Percentiles rank a stretch among this genome's conserved stretches.
phyloP scores from a whole-genome alignment of 2,329 filamentous ascomycete genomes.

The Simplicillium aogashimaense region DNA sequence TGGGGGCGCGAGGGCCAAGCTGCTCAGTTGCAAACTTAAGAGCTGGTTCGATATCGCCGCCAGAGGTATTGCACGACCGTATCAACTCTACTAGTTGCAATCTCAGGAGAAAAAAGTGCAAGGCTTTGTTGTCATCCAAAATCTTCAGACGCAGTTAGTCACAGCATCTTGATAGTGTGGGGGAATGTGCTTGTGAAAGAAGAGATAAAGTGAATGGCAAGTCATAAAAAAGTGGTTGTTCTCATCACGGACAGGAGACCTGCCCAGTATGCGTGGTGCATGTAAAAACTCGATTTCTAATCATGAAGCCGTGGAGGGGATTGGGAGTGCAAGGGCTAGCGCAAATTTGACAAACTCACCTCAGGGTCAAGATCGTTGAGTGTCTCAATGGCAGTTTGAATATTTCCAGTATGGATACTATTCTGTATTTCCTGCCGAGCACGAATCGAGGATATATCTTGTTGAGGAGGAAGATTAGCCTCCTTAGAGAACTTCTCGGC shows the following conservation, averaged over 20 bases:
- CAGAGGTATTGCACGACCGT: constrained; percentile 56
- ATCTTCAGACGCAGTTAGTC: constrained; percentile 50
- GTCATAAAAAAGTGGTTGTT: constrained; percentile 52
- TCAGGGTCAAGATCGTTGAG: constrained; percentile 86
- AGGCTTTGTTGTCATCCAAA: constrained; percentile 67
- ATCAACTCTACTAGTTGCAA: constrained; percentile 94
- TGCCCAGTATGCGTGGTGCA: constrained; percentile 95
- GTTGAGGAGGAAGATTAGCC: constrained; percentile 71
- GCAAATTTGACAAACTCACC: constrained; percentile 46
- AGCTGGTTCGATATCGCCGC: constrained; percentile 67
- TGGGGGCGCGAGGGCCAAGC: constrained; percentile 77
- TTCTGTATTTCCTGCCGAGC: constrained; percentile 75
- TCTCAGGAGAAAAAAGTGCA: constrained; percentile 84
- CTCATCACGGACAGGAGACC: constrained; percentile 81
- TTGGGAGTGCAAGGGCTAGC: not conserved
- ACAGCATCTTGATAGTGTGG: constrained; percentile 6
- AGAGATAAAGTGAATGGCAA: constrained; percentile 6
- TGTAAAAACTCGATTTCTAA: constrained; percentile 83
- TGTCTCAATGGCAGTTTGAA: constrained; percentile 73
- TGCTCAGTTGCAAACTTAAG: constrained; percentile 81
- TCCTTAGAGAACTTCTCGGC: constrained; percentile 91
- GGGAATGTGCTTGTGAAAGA: not conserved
- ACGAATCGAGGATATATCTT: constrained; percentile 63
- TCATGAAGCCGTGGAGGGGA: constrained; percentile 54
- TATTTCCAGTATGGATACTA: constrained; percentile 76